These are phyloP conservation scores for Cyclotella atomus DNA, from an alignment of 108 stramenopile genomes.

Conservation along the genomic window DNA sequence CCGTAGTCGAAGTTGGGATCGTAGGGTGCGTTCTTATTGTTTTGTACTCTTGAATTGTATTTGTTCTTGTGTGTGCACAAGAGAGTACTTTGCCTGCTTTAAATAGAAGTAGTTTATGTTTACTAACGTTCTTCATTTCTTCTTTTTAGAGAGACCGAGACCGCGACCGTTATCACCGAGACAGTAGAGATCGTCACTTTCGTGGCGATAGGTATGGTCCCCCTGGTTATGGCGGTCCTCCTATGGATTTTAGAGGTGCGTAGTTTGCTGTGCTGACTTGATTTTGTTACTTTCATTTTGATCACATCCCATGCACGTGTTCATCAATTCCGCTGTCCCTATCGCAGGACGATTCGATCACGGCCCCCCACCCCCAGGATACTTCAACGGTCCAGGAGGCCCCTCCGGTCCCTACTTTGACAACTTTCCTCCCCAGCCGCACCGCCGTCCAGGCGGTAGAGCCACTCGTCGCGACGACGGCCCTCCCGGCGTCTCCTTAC, in stretches of 20 bases:
- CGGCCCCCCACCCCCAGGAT: constrained; percentile 45
- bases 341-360: constrained; percentile 35
- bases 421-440: constrained; percentile 27
- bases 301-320: constrained; percentile 1
- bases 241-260: constrained; percentile 35
- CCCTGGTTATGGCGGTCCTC: constrained; percentile 36
- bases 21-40: constrained; percentile 24
- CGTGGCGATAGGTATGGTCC: constrained; percentile 19
- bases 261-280: not conserved
- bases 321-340: not conserved
- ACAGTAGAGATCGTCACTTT: constrained; percentile 10
- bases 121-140: not conserved
- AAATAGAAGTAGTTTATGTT: not conserved
- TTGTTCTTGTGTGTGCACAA: too few species aligned
- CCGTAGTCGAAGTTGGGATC: constrained; percentile 27
- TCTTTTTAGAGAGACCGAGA: constrained; percentile 41
- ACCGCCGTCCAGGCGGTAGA: constrained; percentile 30
- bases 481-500: constrained; percentile 82
- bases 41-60: not conserved
- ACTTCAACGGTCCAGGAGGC: constrained; percentile 23
- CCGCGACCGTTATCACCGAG: constrained; percentile 21
- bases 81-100: too few species aligned
- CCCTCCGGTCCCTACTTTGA: constrained; percentile 18
- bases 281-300: not conserved
- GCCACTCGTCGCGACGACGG: constrained; percentile 72